A percentile compares a stretch with the other conserved stretches of the same genome.
Evolutionary conservation across 2,329 filamentous ascomycete genomes (phyloP).

Genomic region (Neofusicoccum kwambonambiense): DNA sequence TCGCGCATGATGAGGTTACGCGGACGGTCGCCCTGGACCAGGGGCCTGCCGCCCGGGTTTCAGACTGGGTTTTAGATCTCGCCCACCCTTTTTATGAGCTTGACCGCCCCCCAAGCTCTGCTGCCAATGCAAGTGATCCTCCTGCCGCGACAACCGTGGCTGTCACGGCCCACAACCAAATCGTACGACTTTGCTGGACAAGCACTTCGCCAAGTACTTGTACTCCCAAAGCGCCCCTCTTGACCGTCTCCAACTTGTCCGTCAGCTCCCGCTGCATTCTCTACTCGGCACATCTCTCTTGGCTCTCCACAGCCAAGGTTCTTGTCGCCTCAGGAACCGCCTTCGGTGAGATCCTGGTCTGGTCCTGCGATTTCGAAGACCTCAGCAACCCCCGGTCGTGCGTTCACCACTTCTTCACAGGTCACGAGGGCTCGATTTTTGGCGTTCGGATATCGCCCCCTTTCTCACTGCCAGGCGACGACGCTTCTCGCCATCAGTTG

Average conservation of each 20-base stretch:
- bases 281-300: slow-evolving; percentile 76
- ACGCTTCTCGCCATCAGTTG: slow-evolving; percentile 55
- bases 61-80: slow-evolving; percentile 39
- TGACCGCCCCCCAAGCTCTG: slow-evolving; percentile 2
- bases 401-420: slow-evolving; percentile 58
- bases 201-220: slow-evolving; percentile 8
- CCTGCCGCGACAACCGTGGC: slow-evolving; percentile 40
- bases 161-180: slow-evolving; percentile 85
- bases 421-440: slow-evolving; percentile 92
- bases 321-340: slow-evolving; percentile 86
- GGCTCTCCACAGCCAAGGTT: slow-evolving; percentile 58
- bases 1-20: slow-evolving; percentile 3
- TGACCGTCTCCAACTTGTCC: slow-evolving; percentile 50
- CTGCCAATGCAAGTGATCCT: background rate
- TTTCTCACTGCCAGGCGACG: slow-evolving; percentile 21
- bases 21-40: background rate
- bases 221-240: background rate
- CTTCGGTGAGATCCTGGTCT: slow-evolving; percentile 90
- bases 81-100: slow-evolving; percentile 13
- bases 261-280: slow-evolving; percentile 78
- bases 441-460: slow-evolving; percentile 72
- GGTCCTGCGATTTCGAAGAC: slow-evolving; percentile 62
- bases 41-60: slow-evolving; percentile 18
- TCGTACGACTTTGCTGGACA: slow-evolving; percentile 47
- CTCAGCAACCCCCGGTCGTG: slow-evolving; percentile 27